Conservation (phyloP, 129 eudicot species). For the Saussurea involucrata region DNA sequence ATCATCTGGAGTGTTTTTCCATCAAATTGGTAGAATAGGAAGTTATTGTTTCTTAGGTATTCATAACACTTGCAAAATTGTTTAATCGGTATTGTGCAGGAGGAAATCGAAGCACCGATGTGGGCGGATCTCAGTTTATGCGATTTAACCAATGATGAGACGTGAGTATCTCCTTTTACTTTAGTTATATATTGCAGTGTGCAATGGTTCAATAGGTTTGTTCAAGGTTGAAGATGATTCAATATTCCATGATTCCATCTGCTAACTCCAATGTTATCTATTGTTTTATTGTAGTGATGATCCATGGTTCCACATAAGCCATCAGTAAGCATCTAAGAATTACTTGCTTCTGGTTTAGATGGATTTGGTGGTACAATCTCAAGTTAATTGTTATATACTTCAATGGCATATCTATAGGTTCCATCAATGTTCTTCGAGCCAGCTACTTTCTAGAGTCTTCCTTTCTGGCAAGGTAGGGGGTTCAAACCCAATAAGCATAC, state of each 20-base stretch:
- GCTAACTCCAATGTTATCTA: slow-evolving; percentile 8
- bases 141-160: not conserved
- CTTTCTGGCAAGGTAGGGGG: slow-evolving; percentile 15
- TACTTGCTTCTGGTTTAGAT: not conserved
- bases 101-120: slow-evolving; percentile 69
- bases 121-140: slow-evolving; percentile 59
- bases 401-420: slow-evolving; percentile 34
- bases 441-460: slow-evolving; percentile 36
- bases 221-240: not conserved
- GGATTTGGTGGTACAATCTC: not conserved
- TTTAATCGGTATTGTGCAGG: slow-evolving; percentile 35
- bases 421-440: slow-evolving; percentile 49
- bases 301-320: slow-evolving; percentile 54
- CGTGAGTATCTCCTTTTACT: slow-evolving; percentile 5
- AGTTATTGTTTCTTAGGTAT: not conserved
- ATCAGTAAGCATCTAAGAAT: slow-evolving; percentile 48
- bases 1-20: not conserved
- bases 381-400: not conserved
- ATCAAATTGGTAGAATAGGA: too few species aligned
- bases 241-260: not conserved
- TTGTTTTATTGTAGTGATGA: slow-evolving; percentile 53
- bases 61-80: not conserved
- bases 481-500: slow-evolving; percentile 18
- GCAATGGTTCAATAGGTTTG: not conserved
- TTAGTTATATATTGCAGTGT: not conserved